Evolutionary conservation across 768 basidiomycete species (phyloP), one percentile per base, ranked within the genome.

Genomic region (Mycena galopus): DNA sequence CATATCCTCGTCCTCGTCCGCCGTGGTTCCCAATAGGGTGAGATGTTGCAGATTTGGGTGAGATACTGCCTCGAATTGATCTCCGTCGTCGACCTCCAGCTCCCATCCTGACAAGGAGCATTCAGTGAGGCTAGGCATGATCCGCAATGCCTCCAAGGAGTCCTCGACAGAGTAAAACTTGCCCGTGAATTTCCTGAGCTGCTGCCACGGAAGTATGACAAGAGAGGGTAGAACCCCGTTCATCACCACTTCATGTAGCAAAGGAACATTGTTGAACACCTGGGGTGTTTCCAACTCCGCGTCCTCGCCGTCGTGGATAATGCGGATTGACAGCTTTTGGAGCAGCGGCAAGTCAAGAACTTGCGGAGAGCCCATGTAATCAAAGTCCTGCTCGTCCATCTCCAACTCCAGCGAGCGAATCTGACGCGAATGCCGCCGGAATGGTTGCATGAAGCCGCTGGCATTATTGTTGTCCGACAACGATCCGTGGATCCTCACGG

Each of bases 151-250:
- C 21, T 70, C 44, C 35, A 33, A 50, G 44, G 44, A 70, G 16
- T 37, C 25, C 4, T 19, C 9, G 1, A 39, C 21, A 19, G 63
- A 30, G 47, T 58, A 65, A 11, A 29, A 5, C 58, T 60, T 58
- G 2, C 57, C 69, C 14, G 69, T 71, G 58, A 65, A 71, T 60
- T 65, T 71, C 19, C 44, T 57, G 47, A 71, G 47, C 32, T 71
- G 69, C n/a, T 39, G 25, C 69, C 64, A 71, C 16, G 58, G 69
- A 53, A 65, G 64, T 1, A 4, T 1, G 27, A 71, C 37, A 11
- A 60, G 12, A 11, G 53, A 33, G 12, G 69, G 42, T 2, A 50
- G 56, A 5, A n/a, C 8, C 7, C 33, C 29, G 21, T 11, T 33
- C 33, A 60, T 12, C n/a, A 19, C 7, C 6, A 71, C 63, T 29